Conservation (phyloP, 2,329 filamentous ascomycete species). For the Purpureocillium takamizusanense region DNA sequence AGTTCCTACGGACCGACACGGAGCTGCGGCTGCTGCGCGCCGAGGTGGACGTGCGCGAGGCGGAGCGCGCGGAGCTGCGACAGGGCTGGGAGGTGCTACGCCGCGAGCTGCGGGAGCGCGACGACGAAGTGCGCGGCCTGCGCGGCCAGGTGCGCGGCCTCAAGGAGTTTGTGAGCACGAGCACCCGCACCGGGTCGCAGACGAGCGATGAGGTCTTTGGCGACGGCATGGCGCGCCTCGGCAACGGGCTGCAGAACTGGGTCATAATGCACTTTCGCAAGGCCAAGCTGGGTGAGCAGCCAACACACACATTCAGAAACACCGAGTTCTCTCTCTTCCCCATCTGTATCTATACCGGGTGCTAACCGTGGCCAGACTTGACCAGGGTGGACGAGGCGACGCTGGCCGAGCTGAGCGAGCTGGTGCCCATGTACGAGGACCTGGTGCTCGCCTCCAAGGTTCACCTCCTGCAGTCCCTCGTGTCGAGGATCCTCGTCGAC, state of each 20-base stretch:
- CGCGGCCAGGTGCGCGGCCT: slow-evolving; percentile 54
- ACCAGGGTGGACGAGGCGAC: slow-evolving; percentile 29
- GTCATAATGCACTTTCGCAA: slow-evolving; percentile 60
- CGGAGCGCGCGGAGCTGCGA: slow-evolving; percentile 38
- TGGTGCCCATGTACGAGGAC: slow-evolving; percentile 51
- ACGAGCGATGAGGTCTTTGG: slow-evolving; percentile 58
- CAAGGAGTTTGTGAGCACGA: slow-evolving; percentile 63
- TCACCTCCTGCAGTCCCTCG: slow-evolving; percentile 52
- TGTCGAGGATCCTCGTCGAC: slow-evolving; percentile 51
- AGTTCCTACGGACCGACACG: slow-evolving; percentile 41
- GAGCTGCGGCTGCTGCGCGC: slow-evolving; percentile 41
- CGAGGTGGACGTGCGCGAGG: slow-evolving; percentile 38
- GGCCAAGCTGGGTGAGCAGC: slow-evolving; percentile 46
- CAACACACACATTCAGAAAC: too few species aligned
- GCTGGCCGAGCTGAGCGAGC: slow-evolving; percentile 30
- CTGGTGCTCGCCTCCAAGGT: slow-evolving; percentile 47
- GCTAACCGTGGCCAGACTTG: slow-evolving; percentile 26
- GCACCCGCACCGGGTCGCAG: slow-evolving; percentile 52
- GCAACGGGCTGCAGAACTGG: slow-evolving; percentile 67
- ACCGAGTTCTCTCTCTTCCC: too few species aligned
- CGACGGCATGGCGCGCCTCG: slow-evolving; percentile 51
- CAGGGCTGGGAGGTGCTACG: slow-evolving; percentile 39
- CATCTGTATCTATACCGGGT: not conserved
- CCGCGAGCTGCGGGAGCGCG: slow-evolving; percentile 36
- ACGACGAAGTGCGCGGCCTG: slow-evolving; percentile 47